Evolutionary conservation across 768 basidiomycete species (phyloP).

Genomic region (Russula sp.): DNA sequence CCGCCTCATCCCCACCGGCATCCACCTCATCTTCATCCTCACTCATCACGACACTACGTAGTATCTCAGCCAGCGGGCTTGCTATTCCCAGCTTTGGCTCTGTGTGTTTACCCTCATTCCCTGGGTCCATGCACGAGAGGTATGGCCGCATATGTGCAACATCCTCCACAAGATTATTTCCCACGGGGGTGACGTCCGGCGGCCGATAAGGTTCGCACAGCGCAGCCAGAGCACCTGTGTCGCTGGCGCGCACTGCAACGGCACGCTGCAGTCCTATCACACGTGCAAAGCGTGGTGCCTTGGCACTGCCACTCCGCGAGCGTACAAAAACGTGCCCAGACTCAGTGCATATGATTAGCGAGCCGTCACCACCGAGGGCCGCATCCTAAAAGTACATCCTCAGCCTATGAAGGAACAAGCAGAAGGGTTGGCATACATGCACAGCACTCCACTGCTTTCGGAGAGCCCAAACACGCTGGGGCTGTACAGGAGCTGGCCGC

Average conservation of each 20-base stretch:
- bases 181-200: slow-evolving; percentile 46
- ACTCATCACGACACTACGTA: background rate
- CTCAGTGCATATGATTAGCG: slow-evolving; percentile 86
- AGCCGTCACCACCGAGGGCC: slow-evolving; percentile 80
- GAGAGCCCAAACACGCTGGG: slow-evolving; percentile 88
- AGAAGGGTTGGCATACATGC: slow-evolving; percentile 40
- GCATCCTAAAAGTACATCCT: slow-evolving; percentile 57
- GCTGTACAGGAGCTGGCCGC: slow-evolving; percentile 47
- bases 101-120: slow-evolving; percentile 23
- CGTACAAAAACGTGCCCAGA: slow-evolving; percentile 93
- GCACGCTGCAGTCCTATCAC: slow-evolving; percentile 82
- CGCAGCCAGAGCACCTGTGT: slow-evolving; percentile 84
- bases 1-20: slow-evolving; percentile 3
- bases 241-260: slow-evolving; percentile 72
- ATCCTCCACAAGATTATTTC: slow-evolving; percentile 59
- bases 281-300: slow-evolving; percentile 71
- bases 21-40: slow-evolving; percentile 30
- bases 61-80: background rate
- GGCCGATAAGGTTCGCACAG: slow-evolving; percentile 69
- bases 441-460: slow-evolving; percentile 83
- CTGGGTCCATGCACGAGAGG: slow-evolving; percentile 10
- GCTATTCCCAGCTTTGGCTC: slow-evolving; percentile 6
- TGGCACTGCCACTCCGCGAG: slow-evolving; percentile 44
- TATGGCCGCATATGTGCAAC: slow-evolving; percentile 64
- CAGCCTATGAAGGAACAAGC: background rate